These are phyloP conservation scores for Penicillium silybi DNA, from an alignment of 495 filamentous ascomycete genomes.

Conservation along the genomic window DNA sequence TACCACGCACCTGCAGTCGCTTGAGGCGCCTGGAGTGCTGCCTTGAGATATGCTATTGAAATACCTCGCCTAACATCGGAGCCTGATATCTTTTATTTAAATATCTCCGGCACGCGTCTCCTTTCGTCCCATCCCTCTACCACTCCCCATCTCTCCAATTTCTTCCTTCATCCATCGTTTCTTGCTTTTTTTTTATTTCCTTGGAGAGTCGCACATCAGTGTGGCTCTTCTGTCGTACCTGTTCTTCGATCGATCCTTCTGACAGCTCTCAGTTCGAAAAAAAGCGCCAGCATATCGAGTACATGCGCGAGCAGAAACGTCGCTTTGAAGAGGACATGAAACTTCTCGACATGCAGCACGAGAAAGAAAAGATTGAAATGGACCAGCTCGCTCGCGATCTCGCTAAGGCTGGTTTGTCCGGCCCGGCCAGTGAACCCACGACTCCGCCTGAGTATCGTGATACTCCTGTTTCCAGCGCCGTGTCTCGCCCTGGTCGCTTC, in stretches of 20 bases:
- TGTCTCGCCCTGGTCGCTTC: slow-evolving; percentile 75
- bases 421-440: slow-evolving; percentile 86
- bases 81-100: background rate
- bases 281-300: slow-evolving; percentile 83
- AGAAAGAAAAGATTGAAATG: slow-evolving; percentile 75
- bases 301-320: slow-evolving; percentile 76
- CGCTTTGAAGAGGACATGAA: slow-evolving; percentile 86
- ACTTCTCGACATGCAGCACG: slow-evolving; percentile 75
- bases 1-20: background rate
- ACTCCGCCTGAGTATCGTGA: slow-evolving; percentile 95
- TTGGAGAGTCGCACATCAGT: background rate
- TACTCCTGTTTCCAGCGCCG: slow-evolving; percentile 64
- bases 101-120: background rate
- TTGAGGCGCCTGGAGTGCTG: background rate
- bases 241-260: slow-evolving; percentile 14
- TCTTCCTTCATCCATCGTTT: background rate
- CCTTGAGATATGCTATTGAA: too few species aligned
- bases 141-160: background rate
- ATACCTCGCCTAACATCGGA: background rate
- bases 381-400: slow-evolving; percentile 76
- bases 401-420: slow-evolving; percentile 55
- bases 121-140: background rate
- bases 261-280: slow-evolving; percentile 70
- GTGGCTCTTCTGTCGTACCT: background rate
- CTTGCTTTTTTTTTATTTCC: background rate